Percentiles rank a stretch among this genome's conserved stretches.
Evolutionary conservation across 768 basidiomycete species (phyloP).

Genomic region (Gymnopilus junonius): DNA sequence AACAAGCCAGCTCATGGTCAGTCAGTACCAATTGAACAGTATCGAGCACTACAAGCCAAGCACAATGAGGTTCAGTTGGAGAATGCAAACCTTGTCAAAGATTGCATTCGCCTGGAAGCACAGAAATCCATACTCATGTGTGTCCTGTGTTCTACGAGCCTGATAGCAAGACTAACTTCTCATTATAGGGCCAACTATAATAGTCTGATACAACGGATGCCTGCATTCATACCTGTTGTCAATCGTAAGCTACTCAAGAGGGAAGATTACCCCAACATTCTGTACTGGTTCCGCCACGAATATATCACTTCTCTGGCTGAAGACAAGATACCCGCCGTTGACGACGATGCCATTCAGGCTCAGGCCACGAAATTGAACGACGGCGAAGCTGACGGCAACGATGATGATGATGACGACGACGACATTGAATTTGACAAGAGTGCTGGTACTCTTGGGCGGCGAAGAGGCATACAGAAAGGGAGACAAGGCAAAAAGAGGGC

Average conservation of each 20-base stretch:
- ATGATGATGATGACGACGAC: constrained; percentile 12
- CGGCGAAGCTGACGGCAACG: constrained; percentile 9
- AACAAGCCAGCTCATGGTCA: too few relatives aligned
- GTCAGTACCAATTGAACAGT: too few relatives aligned
- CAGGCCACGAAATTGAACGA: constrained; percentile 5
- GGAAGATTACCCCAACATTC: constrained; percentile 14
- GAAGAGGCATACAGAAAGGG: background rate
- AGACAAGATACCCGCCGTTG: constrained; percentile 11
- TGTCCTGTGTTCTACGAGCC: too few relatives aligned
- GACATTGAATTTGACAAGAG: too few relatives aligned
- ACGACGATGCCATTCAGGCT: constrained; percentile 11
- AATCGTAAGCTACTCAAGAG: background rate
- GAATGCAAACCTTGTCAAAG: too few relatives aligned
- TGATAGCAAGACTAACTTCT: too few relatives aligned
- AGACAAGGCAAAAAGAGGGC: constrained; percentile 10
- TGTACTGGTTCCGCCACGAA: constrained; percentile 15
- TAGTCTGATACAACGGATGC: too few relatives aligned
- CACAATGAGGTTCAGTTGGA: too few relatives aligned
- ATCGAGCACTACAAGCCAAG: too few relatives aligned
- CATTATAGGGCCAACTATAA: too few relatives aligned
- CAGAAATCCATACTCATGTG: too few relatives aligned
- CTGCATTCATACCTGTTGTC: background rate
- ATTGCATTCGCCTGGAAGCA: too few relatives aligned
- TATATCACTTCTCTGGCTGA: constrained; percentile 16
- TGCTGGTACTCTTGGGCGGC: constrained; percentile 5